phyloP scores from a whole-genome alignment of 176 grass and related monocot species.

The Zoysia pacifica region DNA sequence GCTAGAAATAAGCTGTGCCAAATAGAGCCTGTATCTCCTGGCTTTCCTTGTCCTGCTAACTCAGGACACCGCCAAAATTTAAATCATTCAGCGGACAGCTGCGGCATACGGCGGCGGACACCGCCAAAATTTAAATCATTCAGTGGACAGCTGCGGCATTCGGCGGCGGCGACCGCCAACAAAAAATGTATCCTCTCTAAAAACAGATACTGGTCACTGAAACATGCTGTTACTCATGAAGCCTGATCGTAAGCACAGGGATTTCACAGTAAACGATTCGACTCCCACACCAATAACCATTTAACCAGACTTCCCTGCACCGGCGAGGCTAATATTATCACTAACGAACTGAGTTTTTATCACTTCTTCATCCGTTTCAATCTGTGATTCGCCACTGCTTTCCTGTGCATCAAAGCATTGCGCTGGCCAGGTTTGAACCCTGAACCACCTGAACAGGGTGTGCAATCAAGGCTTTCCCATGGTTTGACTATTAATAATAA shows the following conservation, averaged over 20 bases:
- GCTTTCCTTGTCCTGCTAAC: background rate
- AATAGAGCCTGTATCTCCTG: too few species aligned
- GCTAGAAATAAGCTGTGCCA: too few species aligned
- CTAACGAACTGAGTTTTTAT: too few species aligned
- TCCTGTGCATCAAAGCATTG: too few species aligned
- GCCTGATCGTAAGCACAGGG: background rate
- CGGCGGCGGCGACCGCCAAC: background rate
- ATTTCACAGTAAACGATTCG: background rate
- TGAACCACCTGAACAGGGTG: background rate
- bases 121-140: constrained; percentile 18
- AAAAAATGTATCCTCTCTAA: background rate
- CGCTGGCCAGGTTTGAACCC: background rate
- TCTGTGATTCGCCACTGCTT: too few species aligned
- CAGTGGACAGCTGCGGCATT: background rate
- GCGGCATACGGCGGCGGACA: too few species aligned
- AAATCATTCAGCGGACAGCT: too few species aligned
- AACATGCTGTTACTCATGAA: background rate
- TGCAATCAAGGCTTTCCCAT: constrained; percentile 6
- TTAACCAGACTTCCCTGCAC: background rate
- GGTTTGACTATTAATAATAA: background rate
- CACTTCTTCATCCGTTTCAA: too few species aligned
- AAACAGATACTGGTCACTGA: background rate
- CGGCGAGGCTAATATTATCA: too few species aligned
- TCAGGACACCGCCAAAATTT: background rate
- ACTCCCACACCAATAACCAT: background rate